Conservation (phyloP, 2,329 filamentous ascomycete genomes). For the Aschersonia sp. region DNA sequence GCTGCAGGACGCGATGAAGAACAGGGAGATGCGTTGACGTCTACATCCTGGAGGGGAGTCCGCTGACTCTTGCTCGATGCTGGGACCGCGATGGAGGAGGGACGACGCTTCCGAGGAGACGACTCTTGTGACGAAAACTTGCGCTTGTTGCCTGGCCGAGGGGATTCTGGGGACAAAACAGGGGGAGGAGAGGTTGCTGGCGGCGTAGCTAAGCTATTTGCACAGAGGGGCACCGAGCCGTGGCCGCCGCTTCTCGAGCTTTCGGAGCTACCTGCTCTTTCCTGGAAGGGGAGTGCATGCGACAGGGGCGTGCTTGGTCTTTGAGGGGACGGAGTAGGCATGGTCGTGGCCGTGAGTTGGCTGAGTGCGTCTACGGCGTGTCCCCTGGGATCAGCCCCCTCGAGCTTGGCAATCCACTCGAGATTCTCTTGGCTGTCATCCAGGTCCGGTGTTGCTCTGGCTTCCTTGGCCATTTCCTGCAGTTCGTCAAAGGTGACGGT, state of each 20-base stretch:
- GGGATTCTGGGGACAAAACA: not conserved
- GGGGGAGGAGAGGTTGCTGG: not conserved
- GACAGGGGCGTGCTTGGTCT: conserved; percentile 2
- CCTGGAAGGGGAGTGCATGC: not conserved
- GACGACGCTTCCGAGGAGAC: too few species aligned
- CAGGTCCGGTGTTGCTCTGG: conserved; percentile 30
- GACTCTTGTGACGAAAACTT: not conserved
- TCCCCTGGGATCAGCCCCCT: conserved; percentile 34
- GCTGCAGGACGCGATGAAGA: not conserved
- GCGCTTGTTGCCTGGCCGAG: not conserved
- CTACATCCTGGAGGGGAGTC: not conserved
- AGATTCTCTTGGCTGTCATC: conserved; percentile 46
- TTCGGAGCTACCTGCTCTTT: not conserved
- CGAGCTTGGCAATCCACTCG: conserved; percentile 46
- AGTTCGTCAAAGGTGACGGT: conserved; percentile 55
- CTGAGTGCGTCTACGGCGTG: conserved; percentile 26
- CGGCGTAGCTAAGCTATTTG: not conserved
- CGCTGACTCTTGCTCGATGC: not conserved
- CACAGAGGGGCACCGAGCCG: too few species aligned
- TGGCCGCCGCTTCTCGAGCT: not conserved
- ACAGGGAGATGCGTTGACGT: not conserved
- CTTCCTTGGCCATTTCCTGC: conserved; percentile 47
- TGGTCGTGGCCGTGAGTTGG: conserved; percentile 27
- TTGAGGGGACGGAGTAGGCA: conserved; percentile 18
- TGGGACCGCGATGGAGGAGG: too few species aligned